Conservation (phyloP, 139 green algal genomes). For the Chlamydomonas sp. region DNA sequence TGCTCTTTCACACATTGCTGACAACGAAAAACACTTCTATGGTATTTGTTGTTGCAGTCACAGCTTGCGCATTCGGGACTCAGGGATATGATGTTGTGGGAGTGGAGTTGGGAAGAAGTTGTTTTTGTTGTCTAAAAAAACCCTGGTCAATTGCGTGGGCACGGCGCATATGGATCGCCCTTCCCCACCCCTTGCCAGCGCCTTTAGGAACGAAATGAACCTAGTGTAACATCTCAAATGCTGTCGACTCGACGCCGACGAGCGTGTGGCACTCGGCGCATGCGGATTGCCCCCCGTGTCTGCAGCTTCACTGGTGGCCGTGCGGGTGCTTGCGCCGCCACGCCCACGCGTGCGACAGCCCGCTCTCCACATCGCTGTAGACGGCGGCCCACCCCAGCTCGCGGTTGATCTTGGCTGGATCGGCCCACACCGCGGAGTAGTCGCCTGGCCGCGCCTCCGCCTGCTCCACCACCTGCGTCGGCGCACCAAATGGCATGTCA, state of each 20-base stretch:
- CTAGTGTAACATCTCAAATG: background rate
- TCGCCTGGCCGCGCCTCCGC: constrained; percentile 37
- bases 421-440: constrained; percentile 38
- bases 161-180: background rate
- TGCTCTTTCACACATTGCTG: no score
- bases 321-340: constrained; percentile 37
- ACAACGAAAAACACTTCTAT: no score
- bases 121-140: no score
- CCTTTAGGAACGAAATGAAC: background rate
- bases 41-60: no score
- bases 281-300: no score
- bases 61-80: no score
- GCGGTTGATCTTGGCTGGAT: constrained; percentile 31
- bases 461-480: constrained; percentile 30
- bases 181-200: background rate
- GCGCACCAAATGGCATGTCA: background rate
- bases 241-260: background rate
- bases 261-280: no score
- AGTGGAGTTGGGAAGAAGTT: no score
- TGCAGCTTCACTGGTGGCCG: constrained; percentile 25
- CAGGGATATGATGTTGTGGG: no score
- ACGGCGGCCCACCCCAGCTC: constrained; percentile 39
- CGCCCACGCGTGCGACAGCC: constrained; percentile 39
- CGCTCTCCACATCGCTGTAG: constrained; percentile 37
- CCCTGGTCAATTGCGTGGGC: background rate